Base-by-base conservation (phyloP, 148 eudicot genomes). In the Rhododendron williamsianum region DNA sequence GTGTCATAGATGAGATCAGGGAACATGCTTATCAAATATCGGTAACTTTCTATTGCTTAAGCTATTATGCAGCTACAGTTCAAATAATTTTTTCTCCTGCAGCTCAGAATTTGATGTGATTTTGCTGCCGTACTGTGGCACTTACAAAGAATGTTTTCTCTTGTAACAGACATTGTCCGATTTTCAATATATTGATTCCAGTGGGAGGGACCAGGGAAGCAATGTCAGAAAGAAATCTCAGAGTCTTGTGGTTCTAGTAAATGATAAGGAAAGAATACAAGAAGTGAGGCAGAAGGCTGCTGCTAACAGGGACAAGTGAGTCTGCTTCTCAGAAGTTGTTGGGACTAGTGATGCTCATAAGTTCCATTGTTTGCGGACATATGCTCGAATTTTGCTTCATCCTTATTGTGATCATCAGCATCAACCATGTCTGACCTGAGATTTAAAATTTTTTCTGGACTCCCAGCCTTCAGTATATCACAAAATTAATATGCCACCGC, bases 211-310 rank as follows among this genome's bases (percentile, higher is more conserved):
- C 88, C 99, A 97, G 86, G 99, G 99, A 85, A 93, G 88, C 90
- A 94, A 95, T 82, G 98, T 97, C 86, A 86, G 99, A 84, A 93
- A 93, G 86, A 97, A 97, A 89, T 97, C 99, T 88, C 99, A 95
- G 86, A 91, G 93, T 88, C 94, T 97, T 83, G 96, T 94, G 80
- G 92, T 86, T 86, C 88, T 97, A 85, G 98, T 94, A 74, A 97
- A 95, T 92, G 98, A 97, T 88, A 97, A 95, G 81, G 98, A 97
- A 79, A 94, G 96, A 88, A 94, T 97, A 90, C 92, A 90, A 90
- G 99, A 97, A 93, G 98, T 88, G 80, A 91, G 98, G 63, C 93
- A 95, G 89, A 97, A 97, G 90, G 99, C 99, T 88, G 98, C 98
- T 60, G 90, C 92, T 85, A 97, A 95, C 83, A 91, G 92, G 90